Conservation (phyloP, 768 basidiomycete genomes). For the Glaciozyma antarctica region DNA sequence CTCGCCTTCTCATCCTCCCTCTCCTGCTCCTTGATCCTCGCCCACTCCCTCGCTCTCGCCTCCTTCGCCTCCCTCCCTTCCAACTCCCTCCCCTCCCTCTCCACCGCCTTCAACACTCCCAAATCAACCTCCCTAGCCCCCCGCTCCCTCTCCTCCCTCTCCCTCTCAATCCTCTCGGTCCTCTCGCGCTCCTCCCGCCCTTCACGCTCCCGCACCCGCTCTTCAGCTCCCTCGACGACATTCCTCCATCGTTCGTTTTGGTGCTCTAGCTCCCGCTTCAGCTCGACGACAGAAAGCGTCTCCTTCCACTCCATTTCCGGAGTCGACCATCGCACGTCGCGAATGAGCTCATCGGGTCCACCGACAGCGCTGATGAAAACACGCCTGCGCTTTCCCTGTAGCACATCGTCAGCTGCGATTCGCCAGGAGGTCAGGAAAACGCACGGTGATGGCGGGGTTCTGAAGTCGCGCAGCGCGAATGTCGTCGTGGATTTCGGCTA, state of each 20-base stretch:
- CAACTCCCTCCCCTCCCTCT: too few relatives aligned
- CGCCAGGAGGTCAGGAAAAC: too few relatives aligned
- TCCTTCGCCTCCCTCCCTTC: not conserved
- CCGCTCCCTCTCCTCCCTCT: too few relatives aligned
- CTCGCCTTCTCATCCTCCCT: too few relatives aligned
- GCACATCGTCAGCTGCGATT: too few relatives aligned
- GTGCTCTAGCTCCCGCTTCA: conserved; percentile 10
- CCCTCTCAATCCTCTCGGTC: too few relatives aligned
- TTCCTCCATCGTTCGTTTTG: conserved; percentile 1
- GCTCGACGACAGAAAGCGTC: conserved; percentile 8
- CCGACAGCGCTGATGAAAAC: conserved; percentile 22
- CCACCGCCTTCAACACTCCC: too few relatives aligned
- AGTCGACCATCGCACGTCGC: not conserved
- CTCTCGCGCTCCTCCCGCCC: too few relatives aligned
- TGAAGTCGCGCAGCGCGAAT: not conserved
- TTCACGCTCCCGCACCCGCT: too few relatives aligned
- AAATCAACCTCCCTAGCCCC: too few relatives aligned
- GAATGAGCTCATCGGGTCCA: conserved; percentile 18
- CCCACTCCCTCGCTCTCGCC: not conserved
- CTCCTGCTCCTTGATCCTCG: not conserved
- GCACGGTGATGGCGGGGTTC: conserved; percentile 1
- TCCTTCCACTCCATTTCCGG: conserved; percentile 8
- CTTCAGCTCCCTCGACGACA: not conserved
- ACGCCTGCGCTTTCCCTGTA: not conserved
- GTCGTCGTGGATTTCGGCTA: conserved; percentile 13